These are phyloP conservation scores for Exophiala sp. DNA, from an alignment of 2,329 filamentous ascomycete genomes.

Conservation along the genomic window DNA sequence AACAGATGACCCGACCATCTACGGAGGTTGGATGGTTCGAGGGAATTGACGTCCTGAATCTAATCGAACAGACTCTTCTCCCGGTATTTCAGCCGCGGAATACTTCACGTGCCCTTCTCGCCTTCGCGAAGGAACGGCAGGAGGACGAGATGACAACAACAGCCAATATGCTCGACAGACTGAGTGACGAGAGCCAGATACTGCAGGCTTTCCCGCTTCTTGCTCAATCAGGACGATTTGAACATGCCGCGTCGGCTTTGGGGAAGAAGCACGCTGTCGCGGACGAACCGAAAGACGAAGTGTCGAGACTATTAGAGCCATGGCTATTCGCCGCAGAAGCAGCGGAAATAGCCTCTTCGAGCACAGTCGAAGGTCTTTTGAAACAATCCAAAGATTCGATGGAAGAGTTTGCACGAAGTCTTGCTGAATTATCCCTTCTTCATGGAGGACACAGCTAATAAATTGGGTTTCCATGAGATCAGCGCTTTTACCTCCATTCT, in stretches of 20 bases:
- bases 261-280: slow-evolving; percentile 1
- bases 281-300: slow-evolving; percentile 9
- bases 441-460: not conserved
- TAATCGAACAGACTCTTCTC: slow-evolving; percentile 15
- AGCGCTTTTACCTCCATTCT: not conserved
- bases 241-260: slow-evolving; percentile 10
- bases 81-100: slow-evolving; percentile 12
- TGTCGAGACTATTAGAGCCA: slow-evolving; percentile 15
- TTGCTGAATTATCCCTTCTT: slow-evolving; percentile 12
- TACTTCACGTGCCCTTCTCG: slow-evolving; percentile 6
- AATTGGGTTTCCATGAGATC: slow-evolving; percentile 1
- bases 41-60: not conserved
- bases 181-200: slow-evolving; percentile 29
- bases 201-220: slow-evolving; percentile 24
- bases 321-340: slow-evolving; percentile 27
- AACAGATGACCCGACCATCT: not conserved
- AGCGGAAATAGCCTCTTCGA: slow-evolving; percentile 14
- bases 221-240: slow-evolving; percentile 12
- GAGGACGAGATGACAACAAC: slow-evolving; percentile 8
- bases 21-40: not conserved
- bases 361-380: slow-evolving; percentile 12
- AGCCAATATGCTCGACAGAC: slow-evolving; percentile 20
- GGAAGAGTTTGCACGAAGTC: slow-evolving; percentile 10
- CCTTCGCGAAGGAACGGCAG: slow-evolving; percentile 12
- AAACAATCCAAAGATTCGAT: slow-evolving; percentile 17